Base-by-base conservation (phyloP, 345 rosid genomes). In the Euphorbia tirucalli region DNA sequence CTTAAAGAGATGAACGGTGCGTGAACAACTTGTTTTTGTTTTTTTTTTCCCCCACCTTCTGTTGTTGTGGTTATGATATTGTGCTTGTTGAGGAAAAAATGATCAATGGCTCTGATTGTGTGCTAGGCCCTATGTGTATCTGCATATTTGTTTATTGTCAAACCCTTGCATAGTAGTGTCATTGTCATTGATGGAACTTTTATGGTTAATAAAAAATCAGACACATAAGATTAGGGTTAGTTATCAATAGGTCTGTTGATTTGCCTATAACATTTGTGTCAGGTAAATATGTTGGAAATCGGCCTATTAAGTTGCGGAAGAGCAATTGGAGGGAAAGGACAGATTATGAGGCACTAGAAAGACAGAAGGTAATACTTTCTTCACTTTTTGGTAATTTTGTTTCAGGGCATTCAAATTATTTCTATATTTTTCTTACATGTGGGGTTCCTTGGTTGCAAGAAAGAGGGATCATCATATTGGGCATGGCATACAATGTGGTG, bases 301-400 rank as follows among this genome's bases (percentile, higher is more conserved):
- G 99, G 48, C 99, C 98, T 0, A 92, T 95, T 62, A 95, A 95
- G 73, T 82, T 95, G 65, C 85, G 98, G 11, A 95, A 95, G 85
- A 95, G 99, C 86, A 95, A 90, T 75, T 95, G 99, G 99, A 90
- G 80, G 84, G 97, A 95, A 78, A 88, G 99, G 70, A 95, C 84
- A 48, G 97, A 95, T 62, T 66, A 65, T 63, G 91, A 86, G 2
- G 97, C 97, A 62, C 72, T 89, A 9, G 96, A 62, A 56, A 87
- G 86, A 74, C 97, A 88, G 3, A 95, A 88, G 92, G 99, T 83
- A 76, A 66, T 44, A 13, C 54, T 9, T 11, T 31, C 15, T 18
- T 11, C 19, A 5, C n/a, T n/a, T 30, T 39, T 69, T 24, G 2
- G 0, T 15, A 8, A 60, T 41, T 44, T 58, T 41, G 9, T 43